phyloP scores from a whole-genome alignment of 202 grass and related monocot genomes.

The Cymbopogon flexuosus region DNA sequence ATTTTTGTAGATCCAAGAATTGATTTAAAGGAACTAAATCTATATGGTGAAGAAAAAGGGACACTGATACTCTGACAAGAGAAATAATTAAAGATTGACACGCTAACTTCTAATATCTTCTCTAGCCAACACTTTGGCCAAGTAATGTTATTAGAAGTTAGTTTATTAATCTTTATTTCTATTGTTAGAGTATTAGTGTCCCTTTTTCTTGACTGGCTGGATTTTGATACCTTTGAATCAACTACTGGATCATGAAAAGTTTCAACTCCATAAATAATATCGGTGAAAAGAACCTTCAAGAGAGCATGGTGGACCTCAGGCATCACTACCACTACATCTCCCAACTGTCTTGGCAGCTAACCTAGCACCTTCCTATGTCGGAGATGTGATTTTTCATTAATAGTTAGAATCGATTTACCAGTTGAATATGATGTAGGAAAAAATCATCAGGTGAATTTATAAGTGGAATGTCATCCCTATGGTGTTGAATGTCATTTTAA shows the following conservation, averaged over 20 bases:
- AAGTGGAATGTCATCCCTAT: constrained; percentile 36
- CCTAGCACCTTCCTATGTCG: constrained; percentile 47
- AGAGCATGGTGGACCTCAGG: constrained; percentile 57
- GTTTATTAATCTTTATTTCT: constrained; percentile 61
- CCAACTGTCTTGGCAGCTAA: constrained; percentile 53
- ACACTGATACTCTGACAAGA: neutral
- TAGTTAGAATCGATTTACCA: constrained; percentile 24
- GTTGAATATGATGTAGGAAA: too few relatives aligned
- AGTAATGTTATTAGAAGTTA: constrained; percentile 71
- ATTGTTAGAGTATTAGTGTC: constrained; percentile 64
- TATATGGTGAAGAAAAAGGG: neutral
- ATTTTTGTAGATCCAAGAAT: neutral
- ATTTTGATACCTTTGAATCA: constrained; percentile 75
- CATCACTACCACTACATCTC: constrained; percentile 69
- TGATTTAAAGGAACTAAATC: neutral
- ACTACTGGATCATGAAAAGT: constrained; percentile 76
- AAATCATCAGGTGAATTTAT: constrained; percentile 41
- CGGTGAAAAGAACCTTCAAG: constrained; percentile 66
- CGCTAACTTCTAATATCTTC: constrained; percentile 40
- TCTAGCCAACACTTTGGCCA: constrained; percentile 76
- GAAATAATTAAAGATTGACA: neutral
- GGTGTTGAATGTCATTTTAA: constrained; percentile 47
- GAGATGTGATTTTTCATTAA: constrained; percentile 51
- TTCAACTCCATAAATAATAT: constrained; percentile 54
- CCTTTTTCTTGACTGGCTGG: constrained; percentile 72